Conservation (phyloP, 306 rosid genomes). For the Acacia acuminata region DNA sequence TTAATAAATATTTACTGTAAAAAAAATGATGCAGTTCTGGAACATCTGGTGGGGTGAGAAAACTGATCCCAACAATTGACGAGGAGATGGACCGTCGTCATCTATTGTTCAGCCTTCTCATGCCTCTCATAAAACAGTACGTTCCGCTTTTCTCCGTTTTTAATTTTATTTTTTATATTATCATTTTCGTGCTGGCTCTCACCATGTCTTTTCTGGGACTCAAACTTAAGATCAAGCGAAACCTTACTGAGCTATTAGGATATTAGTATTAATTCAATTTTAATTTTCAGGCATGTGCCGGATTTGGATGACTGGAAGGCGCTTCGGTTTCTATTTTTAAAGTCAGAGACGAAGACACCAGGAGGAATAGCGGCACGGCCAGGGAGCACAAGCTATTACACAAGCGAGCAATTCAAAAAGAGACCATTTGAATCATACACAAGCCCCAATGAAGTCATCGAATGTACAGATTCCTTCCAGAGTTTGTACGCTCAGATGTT, state of each 20-base stretch:
- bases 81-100: slow-evolving; percentile 78
- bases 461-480: slow-evolving; percentile 73
- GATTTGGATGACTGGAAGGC: slow-evolving; percentile 79
- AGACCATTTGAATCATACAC: slow-evolving; percentile 70
- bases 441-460: slow-evolving; percentile 76
- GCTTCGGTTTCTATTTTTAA: slow-evolving; percentile 64
- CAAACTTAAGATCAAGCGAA: no score
- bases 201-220: no score
- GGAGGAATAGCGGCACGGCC: slow-evolving; percentile 83
- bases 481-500: slow-evolving; percentile 91
- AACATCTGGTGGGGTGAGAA: slow-evolving; percentile 81
- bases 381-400: slow-evolving; percentile 78
- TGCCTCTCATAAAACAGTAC: slow-evolving; percentile 86
- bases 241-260: no score
- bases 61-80: slow-evolving; percentile 77
- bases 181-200: no score
- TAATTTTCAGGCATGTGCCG: slow-evolving; percentile 52
- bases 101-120: slow-evolving; percentile 69
- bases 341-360: slow-evolving; percentile 65
- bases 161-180: no score
- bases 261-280: not conserved
- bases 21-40: slow-evolving; percentile 63
- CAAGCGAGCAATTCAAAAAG: slow-evolving; percentile 67
- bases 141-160: no score
- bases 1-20: not conserved